These are phyloP conservation scores for Lachancea mirantina DNA, from an alignment of 805 yeast species.

Conservation along the genomic window DNA sequence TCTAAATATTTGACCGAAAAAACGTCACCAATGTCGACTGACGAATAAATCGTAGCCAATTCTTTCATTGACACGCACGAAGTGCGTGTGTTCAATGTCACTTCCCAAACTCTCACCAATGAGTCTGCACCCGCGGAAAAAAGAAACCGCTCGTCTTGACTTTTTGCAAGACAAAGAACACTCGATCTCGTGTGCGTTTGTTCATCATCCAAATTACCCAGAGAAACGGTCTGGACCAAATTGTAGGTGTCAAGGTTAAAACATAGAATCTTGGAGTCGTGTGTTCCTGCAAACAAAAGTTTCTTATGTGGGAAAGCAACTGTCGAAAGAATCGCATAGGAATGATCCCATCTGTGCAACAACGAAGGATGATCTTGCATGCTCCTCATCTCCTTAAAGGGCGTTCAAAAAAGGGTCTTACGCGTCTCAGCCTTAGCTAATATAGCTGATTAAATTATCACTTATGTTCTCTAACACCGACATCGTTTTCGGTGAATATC, in stretches of 20 bases:
- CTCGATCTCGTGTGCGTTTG: conserved; percentile 27
- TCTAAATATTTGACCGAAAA: conserved; percentile 74
- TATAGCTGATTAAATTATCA: no score
- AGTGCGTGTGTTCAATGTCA: conserved; percentile 28
- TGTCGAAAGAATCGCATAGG: conserved; percentile 66
- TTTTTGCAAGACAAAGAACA: conserved; percentile 61
- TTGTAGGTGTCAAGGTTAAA: conserved; percentile 62
- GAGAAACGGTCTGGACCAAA: conserved; percentile 35
- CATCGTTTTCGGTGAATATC: no score
- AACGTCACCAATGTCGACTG: conserved; percentile 88
- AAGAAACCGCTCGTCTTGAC: conserved; percentile 47
- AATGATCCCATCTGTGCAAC: conserved; percentile 71
- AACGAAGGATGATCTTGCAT: no score
- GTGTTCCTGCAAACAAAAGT: conserved; percentile 82
- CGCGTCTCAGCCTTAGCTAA: no score
- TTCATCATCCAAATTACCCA: conserved; percentile 38
- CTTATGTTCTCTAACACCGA: no score
- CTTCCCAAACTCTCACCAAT: conserved; percentile 76
- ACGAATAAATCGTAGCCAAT: conserved; percentile 71
- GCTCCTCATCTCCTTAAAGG: no score
- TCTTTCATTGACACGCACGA: conserved; percentile 29
- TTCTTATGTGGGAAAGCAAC: conserved; percentile 51
- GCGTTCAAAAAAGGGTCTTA: no score
- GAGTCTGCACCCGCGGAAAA: conserved; percentile 91
- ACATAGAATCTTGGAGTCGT: conserved; percentile 69